Evolutionary conservation across 2,329 filamentous ascomycete genomes (phyloP).

Genomic region (Xylariaceae sp.): DNA sequence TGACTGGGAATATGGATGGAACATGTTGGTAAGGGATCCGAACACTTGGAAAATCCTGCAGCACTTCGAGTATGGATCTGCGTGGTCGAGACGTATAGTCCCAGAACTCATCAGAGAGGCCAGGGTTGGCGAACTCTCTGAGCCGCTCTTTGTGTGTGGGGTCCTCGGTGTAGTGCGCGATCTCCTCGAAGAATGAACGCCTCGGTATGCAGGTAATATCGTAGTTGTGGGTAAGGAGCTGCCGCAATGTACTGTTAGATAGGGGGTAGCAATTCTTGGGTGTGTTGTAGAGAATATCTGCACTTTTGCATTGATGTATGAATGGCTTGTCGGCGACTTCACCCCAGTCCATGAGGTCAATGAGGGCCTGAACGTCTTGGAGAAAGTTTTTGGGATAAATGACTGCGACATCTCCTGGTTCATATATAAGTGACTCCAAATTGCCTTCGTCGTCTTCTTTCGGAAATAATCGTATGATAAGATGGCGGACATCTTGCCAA

Average conservation of each 20-base stretch:
- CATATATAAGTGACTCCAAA: slow-evolving; percentile 45
- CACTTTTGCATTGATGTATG: slow-evolving; percentile 36
- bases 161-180: slow-evolving; percentile 77
- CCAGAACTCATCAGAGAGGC: slow-evolving; percentile 88
- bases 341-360: slow-evolving; percentile 80
- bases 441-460: slow-evolving; percentile 23
- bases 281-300: slow-evolving; percentile 22
- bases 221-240: slow-evolving; percentile 79
- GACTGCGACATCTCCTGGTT: slow-evolving; percentile 80
- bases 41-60: slow-evolving; percentile 87
- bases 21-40: slow-evolving; percentile 78
- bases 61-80: slow-evolving; percentile 87
- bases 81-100: slow-evolving; percentile 93
- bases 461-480: slow-evolving; percentile 64
- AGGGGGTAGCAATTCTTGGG: slow-evolving; percentile 44
- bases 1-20: slow-evolving; percentile 75
- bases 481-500: slow-evolving; percentile 91
- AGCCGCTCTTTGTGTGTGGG: slow-evolving; percentile 79
- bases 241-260: slow-evolving; percentile 66
- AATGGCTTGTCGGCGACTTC: slow-evolving; percentile 73
- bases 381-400: slow-evolving; percentile 89
- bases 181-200: slow-evolving; percentile 80
- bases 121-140: slow-evolving; percentile 79
- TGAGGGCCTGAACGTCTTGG: slow-evolving; percentile 77
- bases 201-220: slow-evolving; percentile 91